phyloP scores from a whole-genome alignment of 2,329 filamentous ascomycete species.

The Phialophora chinensis region DNA sequence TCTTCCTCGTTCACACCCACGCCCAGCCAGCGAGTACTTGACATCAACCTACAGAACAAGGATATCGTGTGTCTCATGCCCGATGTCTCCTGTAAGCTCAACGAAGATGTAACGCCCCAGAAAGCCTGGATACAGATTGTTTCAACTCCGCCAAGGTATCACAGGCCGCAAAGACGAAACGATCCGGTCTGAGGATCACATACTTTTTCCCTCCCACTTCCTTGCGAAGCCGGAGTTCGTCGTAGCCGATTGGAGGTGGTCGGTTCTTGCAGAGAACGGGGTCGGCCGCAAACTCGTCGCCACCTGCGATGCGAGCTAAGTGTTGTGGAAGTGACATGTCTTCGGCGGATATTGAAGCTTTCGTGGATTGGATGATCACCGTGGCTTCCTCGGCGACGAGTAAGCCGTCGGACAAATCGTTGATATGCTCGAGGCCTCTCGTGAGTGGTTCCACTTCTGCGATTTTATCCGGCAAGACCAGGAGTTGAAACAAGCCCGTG shows the following conservation, averaged over 20 bases:
- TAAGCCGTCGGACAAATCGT: slow-evolving; percentile 16
- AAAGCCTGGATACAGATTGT: slow-evolving; percentile 20
- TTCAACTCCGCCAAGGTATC: slow-evolving; percentile 25
- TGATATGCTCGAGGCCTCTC: slow-evolving; percentile 22
- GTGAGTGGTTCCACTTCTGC: slow-evolving; percentile 23
- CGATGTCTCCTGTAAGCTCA: background rate
- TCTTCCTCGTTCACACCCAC: too few species aligned
- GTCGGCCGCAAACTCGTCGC: slow-evolving; percentile 43
- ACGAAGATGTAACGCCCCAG: slow-evolving; percentile 12
- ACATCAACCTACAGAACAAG: background rate
- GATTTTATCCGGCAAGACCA: slow-evolving; percentile 41
- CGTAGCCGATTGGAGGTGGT: slow-evolving; percentile 43
- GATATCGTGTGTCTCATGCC: background rate
- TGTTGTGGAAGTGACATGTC: background rate
- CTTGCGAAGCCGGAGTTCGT: slow-evolving; percentile 40
- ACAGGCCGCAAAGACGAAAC: slow-evolving; percentile 45
- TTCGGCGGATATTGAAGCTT: background rate
- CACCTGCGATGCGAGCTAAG: slow-evolving; percentile 41
- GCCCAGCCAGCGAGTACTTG: too few species aligned
- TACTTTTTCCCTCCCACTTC: slow-evolving; percentile 39
- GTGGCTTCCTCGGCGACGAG: slow-evolving; percentile 30
- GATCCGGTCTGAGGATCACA: slow-evolving; percentile 44
- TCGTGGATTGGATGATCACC: slow-evolving; percentile 30
- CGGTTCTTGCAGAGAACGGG: slow-evolving; percentile 41
- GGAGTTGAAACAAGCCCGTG: slow-evolving; percentile 44